Evolutionary conservation across 2,329 filamentous ascomycete species (phyloP).

Genomic region (Cordyceps javanica): DNA sequence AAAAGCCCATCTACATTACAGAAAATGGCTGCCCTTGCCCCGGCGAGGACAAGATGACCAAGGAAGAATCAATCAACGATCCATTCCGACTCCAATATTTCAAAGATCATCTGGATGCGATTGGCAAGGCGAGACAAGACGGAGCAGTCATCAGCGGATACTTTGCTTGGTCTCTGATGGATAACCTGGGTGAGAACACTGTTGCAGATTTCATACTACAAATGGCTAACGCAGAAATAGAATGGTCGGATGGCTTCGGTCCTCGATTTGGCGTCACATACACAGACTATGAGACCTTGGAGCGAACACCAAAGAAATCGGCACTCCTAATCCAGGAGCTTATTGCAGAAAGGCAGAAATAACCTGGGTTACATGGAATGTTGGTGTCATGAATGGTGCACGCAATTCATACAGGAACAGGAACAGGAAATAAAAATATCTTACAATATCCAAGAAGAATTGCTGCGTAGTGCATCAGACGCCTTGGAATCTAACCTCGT

Average conservation of each 20-base stretch:
- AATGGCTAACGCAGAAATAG: slow-evolving; percentile 9
- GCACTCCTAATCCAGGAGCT: slow-evolving; percentile 24
- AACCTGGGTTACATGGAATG: not conserved
- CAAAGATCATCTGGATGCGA: slow-evolving; percentile 31
- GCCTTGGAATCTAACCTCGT: slow-evolving; percentile 37
- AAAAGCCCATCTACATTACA: slow-evolving; percentile 24
- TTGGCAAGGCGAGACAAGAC: slow-evolving; percentile 24
- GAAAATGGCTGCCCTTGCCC: slow-evolving; percentile 32
- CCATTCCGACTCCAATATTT: slow-evolving; percentile 32
- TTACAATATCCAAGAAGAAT: slow-evolving; percentile 18
- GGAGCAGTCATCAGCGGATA: slow-evolving; percentile 24
- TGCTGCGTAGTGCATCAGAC: slow-evolving; percentile 32
- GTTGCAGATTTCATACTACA: not conserved
- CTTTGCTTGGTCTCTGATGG: slow-evolving; percentile 30
- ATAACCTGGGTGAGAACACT: slow-evolving; percentile 28
- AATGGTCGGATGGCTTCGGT: slow-evolving; percentile 33
- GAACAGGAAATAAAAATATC: not conserved
- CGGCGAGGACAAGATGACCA: slow-evolving; percentile 27
- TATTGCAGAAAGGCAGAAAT: slow-evolving; percentile 18
- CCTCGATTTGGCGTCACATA: slow-evolving; percentile 33
- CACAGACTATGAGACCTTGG: slow-evolving; percentile 30
- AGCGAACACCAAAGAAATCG: slow-evolving; percentile 32
- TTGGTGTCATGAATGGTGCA: not conserved
- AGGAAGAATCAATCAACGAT: slow-evolving; percentile 30
- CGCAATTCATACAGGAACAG: not conserved